Percentiles rank a stretch among this genome's conserved stretches.
These are phyloP conservation scores for Knufia petricola DNA, from an alignment of 2,329 filamentous ascomycete genomes.

Conservation along the genomic window DNA sequence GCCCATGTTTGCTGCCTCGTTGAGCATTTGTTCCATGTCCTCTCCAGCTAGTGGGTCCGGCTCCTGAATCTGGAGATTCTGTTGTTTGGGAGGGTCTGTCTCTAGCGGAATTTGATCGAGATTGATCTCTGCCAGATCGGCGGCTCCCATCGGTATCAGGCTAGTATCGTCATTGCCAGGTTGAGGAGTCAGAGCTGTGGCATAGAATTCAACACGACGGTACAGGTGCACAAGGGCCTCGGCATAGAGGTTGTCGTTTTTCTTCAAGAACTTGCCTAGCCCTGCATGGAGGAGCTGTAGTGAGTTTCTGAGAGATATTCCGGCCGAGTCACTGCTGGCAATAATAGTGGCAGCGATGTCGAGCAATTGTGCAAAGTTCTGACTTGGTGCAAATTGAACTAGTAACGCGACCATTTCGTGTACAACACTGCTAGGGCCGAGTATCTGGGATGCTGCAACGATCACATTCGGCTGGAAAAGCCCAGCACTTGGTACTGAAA, in stretches of 20 bases:
- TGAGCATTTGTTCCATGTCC: constrained; percentile 22
- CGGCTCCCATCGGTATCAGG: neutral
- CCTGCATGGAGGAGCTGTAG: constrained; percentile 31
- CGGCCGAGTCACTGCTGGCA: constrained; percentile 31
- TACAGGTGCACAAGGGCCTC: constrained; percentile 37
- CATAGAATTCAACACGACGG: constrained; percentile 35
- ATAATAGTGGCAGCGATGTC: constrained; percentile 37
- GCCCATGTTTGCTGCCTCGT: constrained; percentile 20
- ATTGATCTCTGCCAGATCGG: constrained; percentile 7
- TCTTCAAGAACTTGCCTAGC: constrained; percentile 33
- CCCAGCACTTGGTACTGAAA: constrained; percentile 8
- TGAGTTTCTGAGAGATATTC: constrained; percentile 29
- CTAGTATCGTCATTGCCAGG: constrained; percentile 15
- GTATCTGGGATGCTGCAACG: constrained; percentile 29
- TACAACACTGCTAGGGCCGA: constrained; percentile 33
- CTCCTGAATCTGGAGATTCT: constrained; percentile 23
- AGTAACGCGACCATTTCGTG: constrained; percentile 33
- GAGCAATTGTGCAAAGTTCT: constrained; percentile 33
- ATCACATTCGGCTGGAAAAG: constrained; percentile 5
- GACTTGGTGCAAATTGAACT: constrained; percentile 32
- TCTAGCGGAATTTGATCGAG: constrained; percentile 4
- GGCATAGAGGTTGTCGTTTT: constrained; percentile 34
- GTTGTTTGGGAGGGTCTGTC: neutral
- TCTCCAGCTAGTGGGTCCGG: constrained; percentile 10
- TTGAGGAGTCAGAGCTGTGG: constrained; percentile 21